Evolutionary conservation across 2,329 filamentous ascomycete species (phyloP).

Genomic region (Aspergillus texensis): DNA sequence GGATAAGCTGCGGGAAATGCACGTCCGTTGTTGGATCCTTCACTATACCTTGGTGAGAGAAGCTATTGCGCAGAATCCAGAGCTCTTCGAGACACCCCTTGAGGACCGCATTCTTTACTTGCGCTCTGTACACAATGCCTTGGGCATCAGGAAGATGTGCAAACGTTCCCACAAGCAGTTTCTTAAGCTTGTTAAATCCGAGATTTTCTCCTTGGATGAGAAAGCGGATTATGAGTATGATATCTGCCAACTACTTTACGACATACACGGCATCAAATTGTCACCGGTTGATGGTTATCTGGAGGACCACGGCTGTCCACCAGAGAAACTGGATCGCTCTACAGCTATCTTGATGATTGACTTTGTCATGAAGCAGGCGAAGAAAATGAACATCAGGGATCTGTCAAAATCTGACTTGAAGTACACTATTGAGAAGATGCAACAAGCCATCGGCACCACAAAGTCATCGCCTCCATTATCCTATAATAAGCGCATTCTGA

Average conservation of each 20-base stretch:
- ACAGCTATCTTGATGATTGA: conserved; percentile 82
- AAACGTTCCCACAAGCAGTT: conserved; percentile 84
- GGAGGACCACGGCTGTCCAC: conserved; percentile 76
- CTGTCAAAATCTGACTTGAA: conserved; percentile 89
- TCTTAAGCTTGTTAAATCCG: conserved; percentile 83
- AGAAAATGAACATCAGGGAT: conserved; percentile 85
- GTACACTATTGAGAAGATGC: conserved; percentile 87
- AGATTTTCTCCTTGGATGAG: conserved; percentile 74
- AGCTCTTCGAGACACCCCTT: conserved; percentile 66
- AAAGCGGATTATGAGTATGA: conserved; percentile 85
- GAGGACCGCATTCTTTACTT: conserved; percentile 79
- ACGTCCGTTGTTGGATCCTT: conserved; percentile 84
- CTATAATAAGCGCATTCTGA: conserved; percentile 85
- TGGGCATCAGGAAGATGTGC: conserved; percentile 84
- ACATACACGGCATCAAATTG: conserved; percentile 79
- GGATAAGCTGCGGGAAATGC: conserved; percentile 79
- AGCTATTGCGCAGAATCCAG: conserved; percentile 67
- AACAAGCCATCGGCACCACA: conserved; percentile 75
- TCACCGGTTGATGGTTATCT: conserved; percentile 67
- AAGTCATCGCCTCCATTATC: conserved; percentile 79
- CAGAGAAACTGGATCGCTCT: conserved; percentile 76
- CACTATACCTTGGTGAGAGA: conserved; percentile 81
- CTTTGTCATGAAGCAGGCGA: conserved; percentile 78
- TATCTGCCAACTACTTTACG: conserved; percentile 80
- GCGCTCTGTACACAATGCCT: conserved; percentile 76